Percentiles rank a stretch among this genome's conserved stretches.
Evolutionary conservation across 2,329 filamentous ascomycete species (phyloP).

Genomic region (Coniochaeta hoffmannii): DNA sequence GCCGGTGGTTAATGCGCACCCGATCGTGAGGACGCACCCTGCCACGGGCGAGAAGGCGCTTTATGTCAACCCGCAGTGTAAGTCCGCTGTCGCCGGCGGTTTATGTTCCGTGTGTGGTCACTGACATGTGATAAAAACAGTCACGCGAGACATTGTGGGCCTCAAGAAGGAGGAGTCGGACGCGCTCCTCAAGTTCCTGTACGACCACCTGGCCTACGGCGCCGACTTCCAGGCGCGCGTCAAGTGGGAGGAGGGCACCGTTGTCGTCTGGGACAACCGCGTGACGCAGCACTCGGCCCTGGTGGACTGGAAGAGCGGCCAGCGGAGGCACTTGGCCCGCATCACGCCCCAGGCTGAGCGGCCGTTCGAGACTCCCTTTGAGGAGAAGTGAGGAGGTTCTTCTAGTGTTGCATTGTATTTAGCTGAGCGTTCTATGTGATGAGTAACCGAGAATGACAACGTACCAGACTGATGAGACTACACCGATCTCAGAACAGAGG

Average conservation of each 20-base stretch:
- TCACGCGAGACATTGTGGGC: slow-evolving; percentile 74
- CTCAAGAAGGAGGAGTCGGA: slow-evolving; percentile 85
- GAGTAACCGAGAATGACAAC: neutral
- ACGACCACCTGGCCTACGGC: slow-evolving; percentile 64
- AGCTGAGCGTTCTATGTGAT: slow-evolving; percentile 1
- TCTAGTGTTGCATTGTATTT: neutral
- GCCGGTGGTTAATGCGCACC: slow-evolving; percentile 67
- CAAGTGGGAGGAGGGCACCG: slow-evolving; percentile 71
- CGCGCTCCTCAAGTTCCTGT: slow-evolving; percentile 66
- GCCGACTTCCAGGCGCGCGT: slow-evolving; percentile 68
- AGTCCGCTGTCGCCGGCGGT: slow-evolving; percentile 24
- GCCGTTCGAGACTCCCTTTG: slow-evolving; percentile 63
- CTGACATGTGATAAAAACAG: slow-evolving; percentile 33
- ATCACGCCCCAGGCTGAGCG: slow-evolving; percentile 77
- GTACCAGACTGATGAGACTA: neutral
- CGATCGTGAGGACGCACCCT: slow-evolving; percentile 74
- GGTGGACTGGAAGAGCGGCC: slow-evolving; percentile 74
- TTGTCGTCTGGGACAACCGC: slow-evolving; percentile 83
- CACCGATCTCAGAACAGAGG: neutral
- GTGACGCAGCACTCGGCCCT: slow-evolving; percentile 73
- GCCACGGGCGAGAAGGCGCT: slow-evolving; percentile 77
- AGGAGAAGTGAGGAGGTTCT: neutral
- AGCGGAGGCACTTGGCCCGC: slow-evolving; percentile 70
- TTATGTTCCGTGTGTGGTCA: neutral
- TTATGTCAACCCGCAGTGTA: slow-evolving; percentile 77